phyloP scores from a whole-genome alignment of 23 red algal species.

The Agarophyton chilense region DNA sequence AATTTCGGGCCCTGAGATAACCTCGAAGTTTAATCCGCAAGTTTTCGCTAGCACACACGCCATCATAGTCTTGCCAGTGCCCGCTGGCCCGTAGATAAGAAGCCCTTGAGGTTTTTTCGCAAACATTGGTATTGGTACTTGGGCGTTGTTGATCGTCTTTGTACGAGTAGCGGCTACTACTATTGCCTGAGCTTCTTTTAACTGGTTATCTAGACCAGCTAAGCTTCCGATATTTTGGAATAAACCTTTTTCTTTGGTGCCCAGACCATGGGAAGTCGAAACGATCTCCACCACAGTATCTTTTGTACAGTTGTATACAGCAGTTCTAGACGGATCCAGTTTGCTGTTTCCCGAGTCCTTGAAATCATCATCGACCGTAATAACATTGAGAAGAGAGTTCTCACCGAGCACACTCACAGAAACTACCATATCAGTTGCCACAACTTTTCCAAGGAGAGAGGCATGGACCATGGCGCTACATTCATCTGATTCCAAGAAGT shows the following conservation, averaged over 20 bases:
- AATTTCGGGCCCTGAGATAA: constrained; percentile 43
- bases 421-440: background rate
- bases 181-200: background rate
- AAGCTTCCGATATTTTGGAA: background rate
- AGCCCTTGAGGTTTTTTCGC: constrained; percentile 15
- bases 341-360: background rate
- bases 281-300: background rate
- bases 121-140: background rate
- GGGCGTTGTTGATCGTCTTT: background rate
- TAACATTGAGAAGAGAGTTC: background rate
- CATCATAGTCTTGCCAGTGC: constrained; percentile 92
- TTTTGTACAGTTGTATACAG: background rate
- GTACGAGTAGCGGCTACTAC: background rate
- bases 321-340: background rate
- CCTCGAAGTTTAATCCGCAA: constrained; percentile 30
- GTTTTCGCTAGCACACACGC: constrained; percentile 70
- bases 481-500: background rate
- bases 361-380: background rate
- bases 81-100: constrained; percentile 71
- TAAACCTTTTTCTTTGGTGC: background rate
- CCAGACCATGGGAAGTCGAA: background rate
- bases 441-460: background rate
- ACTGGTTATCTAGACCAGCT: background rate
- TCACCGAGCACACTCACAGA: background rate
- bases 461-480: background rate